phyloP scores from a whole-genome alignment of 2,329 filamentous ascomycete genomes.

The Pestalotiopsis sp. region DNA sequence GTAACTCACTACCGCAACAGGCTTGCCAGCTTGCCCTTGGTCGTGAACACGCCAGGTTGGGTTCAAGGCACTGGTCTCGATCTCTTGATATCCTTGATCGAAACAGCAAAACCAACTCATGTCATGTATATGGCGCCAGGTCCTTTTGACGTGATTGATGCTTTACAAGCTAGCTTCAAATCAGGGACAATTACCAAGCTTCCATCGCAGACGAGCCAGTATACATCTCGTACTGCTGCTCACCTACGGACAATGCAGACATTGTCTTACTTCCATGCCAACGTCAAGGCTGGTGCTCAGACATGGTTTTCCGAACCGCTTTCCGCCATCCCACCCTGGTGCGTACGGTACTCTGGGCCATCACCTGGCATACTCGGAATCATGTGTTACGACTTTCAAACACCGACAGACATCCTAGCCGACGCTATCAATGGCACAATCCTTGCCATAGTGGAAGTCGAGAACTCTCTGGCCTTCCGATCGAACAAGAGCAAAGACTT shows the following conservation, averaged over 20 bases:
- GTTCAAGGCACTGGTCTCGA: slow-evolving; percentile 71
- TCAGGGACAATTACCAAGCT: slow-evolving; percentile 49
- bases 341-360: slow-evolving; percentile 59
- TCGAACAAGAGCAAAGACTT: slow-evolving; percentile 15
- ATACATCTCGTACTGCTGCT: slow-evolving; percentile 60
- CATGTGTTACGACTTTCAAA: slow-evolving; percentile 67
- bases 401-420: slow-evolving; percentile 58
- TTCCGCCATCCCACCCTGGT: slow-evolving; percentile 59
- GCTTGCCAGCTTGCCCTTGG: slow-evolving; percentile 53
- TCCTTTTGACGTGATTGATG: slow-evolving; percentile 56
- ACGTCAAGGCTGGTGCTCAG: slow-evolving; percentile 23
- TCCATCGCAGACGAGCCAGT: slow-evolving; percentile 61
- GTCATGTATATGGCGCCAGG: slow-evolving; percentile 72
- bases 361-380: slow-evolving; percentile 63
- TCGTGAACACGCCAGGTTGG: slow-evolving; percentile 79
- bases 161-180: slow-evolving; percentile 36
- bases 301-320: slow-evolving; percentile 60
- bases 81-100: slow-evolving; percentile 61
- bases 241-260: slow-evolving; percentile 74
- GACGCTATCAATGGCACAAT: slow-evolving; percentile 73
- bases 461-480: slow-evolving; percentile 54
- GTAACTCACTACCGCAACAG: slow-evolving; percentile 56
- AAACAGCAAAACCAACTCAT: slow-evolving; percentile 56
- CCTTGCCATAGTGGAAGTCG: slow-evolving; percentile 66
- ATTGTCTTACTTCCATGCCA: slow-evolving; percentile 77